Base-by-base conservation (phyloP, 1,284 basidiomycete species). In the Flammula alnicola region DNA sequence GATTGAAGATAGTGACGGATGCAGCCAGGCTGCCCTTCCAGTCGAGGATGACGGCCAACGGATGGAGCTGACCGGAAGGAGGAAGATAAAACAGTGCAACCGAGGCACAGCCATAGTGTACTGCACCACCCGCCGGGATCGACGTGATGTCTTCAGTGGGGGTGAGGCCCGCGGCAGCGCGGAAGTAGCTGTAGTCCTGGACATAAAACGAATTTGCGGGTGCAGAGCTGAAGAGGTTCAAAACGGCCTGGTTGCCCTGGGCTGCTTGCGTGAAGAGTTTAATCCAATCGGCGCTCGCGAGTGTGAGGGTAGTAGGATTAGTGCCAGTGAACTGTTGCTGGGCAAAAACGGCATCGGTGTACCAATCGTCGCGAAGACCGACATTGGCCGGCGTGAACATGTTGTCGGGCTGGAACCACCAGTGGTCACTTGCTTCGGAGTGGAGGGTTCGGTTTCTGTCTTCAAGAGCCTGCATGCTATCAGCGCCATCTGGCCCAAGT, bases 1-100 rank as follows among this genome's bases (percentile, higher is more conserved):
- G 51, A 46, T 65, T 65, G 57, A 65, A 59, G 35, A 63, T 60
- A 23, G 59, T 60, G 40, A 63, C 61, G 20, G 60, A 60, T 2
- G 38, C 44, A 5, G 55, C 52, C 48, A 62, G 54, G 50, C 52
- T 60, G 10, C 59, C 62, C 36, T 57, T 59, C 52, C 61, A 64
- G 41, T 65, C 63, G 19, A 64, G 42, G 10, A 51, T 52, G 46
- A 65, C 63, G 33, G 61, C 61, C n/a, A 65, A 25, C 9, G 63
- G 63, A 43, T 65, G 63, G 2, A 65, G 32, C 32, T 56, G 53
- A 2, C 63, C 63, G 8, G 44, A 14, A 5, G 61, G 29, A 6
- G 52, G 44, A 27, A 65, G 63, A 31, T 55, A 53, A 45, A 64
- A 65, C 19, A 65, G 57, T 1, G 43, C 56, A 14, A 65, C 62